Percentiles rank a stretch among this genome's conserved stretches.
phyloP scores from a whole-genome alignment of 495 filamentous ascomycete genomes.

The Aspergillus steynii region DNA sequence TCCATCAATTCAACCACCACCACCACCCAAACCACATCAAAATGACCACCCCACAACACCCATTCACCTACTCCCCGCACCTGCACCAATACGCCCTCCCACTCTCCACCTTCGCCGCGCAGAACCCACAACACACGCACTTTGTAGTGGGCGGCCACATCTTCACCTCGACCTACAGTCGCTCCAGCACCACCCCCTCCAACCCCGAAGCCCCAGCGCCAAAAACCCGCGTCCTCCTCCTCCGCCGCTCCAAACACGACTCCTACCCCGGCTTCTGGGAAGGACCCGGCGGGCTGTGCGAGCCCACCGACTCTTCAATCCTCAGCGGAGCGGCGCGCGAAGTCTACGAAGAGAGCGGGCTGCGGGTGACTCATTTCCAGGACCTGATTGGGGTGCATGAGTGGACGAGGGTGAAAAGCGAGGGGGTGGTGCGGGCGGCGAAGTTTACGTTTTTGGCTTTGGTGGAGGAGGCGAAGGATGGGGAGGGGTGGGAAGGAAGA shows the following conservation, averaged over 20 bases:
- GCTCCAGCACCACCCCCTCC: neutral
- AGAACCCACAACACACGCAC: slow-evolving; percentile 34
- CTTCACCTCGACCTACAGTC: slow-evolving; percentile 25
- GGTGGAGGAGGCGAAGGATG: slow-evolving; percentile 27
- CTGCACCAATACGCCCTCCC: slow-evolving; percentile 40
- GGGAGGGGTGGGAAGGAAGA: slow-evolving; percentile 24
- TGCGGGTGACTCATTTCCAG: slow-evolving; percentile 47
- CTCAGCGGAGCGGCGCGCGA: slow-evolving; percentile 56
- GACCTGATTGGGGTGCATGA: slow-evolving; percentile 40
- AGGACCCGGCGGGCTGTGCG: slow-evolving; percentile 55
- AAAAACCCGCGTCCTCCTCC: slow-evolving; percentile 45
- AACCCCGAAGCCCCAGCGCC: neutral
- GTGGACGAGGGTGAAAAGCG: slow-evolving; percentile 25
- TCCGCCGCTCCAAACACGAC: slow-evolving; percentile 49
- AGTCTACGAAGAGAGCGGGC: slow-evolving; percentile 59
- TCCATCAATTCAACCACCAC: too few relatives aligned
- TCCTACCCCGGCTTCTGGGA: slow-evolving; percentile 57
- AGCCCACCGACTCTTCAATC: slow-evolving; percentile 42
- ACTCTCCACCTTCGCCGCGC: slow-evolving; percentile 31
- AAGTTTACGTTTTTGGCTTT: slow-evolving; percentile 44
- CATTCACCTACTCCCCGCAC: slow-evolving; percentile 37
- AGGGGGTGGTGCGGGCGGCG: slow-evolving; percentile 18
- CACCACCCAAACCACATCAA: neutral
- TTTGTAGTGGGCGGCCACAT: slow-evolving; percentile 44
- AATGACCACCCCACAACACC: neutral